Evolutionary conservation across 352 stramenopile species (phyloP).

Genomic region (Phytophthora nicotianae): DNA sequence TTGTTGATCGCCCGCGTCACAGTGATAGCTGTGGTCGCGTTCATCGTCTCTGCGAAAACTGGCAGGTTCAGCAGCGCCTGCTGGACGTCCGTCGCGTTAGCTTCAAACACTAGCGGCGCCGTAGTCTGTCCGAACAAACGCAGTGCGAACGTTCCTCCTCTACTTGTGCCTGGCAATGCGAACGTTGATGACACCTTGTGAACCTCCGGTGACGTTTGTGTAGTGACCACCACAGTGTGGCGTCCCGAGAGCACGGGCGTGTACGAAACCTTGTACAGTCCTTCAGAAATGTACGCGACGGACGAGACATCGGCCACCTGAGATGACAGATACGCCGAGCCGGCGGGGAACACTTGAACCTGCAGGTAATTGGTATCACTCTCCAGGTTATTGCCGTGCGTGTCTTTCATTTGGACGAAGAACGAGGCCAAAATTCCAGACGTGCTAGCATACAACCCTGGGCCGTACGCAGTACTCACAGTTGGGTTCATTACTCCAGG

Average conservation of each 20-base stretch:
- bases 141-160: constrained; percentile 87
- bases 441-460: constrained; percentile 60
- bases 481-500: constrained; percentile 70
- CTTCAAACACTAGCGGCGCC: constrained; percentile 80
- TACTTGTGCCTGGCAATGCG: constrained; percentile 46
- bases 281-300: constrained; percentile 68
- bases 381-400: constrained; percentile 79
- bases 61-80: constrained; percentile 68
- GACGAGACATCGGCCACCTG: constrained; percentile 38
- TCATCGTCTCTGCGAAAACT: constrained; percentile 33
- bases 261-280: constrained; percentile 89
- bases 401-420: constrained; percentile 85
- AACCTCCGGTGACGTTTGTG: constrained; percentile 75
- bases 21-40: constrained; percentile 35
- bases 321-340: constrained; percentile 24
- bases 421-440: constrained; percentile 63
- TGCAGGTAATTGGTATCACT: constrained; percentile 34
- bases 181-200: constrained; percentile 88
- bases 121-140: constrained; percentile 66
- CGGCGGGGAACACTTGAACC: constrained; percentile 59
- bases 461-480: constrained; percentile 70
- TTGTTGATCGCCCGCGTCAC: constrained; percentile 58
- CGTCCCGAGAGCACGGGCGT: constrained; percentile 76
- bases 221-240: constrained; percentile 89
- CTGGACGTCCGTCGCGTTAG: constrained; percentile 68